Evolutionary conservation across 1,139 yeast genomes (phyloP).

Genomic region (Saccharomyces hybrid): DNA sequence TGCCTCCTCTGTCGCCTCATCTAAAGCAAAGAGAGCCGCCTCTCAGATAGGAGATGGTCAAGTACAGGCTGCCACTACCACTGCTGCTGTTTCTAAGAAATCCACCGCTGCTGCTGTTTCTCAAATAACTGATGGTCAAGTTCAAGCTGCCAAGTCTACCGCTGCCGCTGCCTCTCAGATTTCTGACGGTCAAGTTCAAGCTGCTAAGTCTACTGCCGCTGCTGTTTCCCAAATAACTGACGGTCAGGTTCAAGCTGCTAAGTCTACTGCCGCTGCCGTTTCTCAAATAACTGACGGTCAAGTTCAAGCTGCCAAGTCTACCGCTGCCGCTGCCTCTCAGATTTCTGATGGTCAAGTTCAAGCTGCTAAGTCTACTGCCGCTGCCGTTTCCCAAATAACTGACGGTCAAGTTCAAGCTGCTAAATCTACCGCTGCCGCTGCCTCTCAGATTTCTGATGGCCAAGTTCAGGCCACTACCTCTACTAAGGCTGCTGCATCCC

Average conservation of each 20-base stretch:
- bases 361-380: conserved; percentile 2
- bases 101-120: conserved; percentile 29
- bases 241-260: conserved; percentile 11
- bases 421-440: conserved; percentile 35
- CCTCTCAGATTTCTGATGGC: conserved; percentile 42
- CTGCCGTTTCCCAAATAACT: conserved; percentile 2
- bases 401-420: conserved; percentile 6
- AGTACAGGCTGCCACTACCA: conserved; percentile 9
- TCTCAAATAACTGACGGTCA: conserved; percentile 20
- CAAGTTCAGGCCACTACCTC: conserved; percentile 33
- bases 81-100: not conserved
- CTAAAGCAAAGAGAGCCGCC: conserved; percentile 38
- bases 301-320: not conserved
- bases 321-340: not conserved
- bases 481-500: conserved; percentile 4
- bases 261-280: conserved; percentile 25
- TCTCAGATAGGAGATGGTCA: conserved; percentile 42
- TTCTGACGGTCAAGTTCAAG: conserved; percentile 15
- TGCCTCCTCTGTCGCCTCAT: conserved; percentile 35
- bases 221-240: conserved; percentile 48
- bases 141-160: conserved; percentile 6
- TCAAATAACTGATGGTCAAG: conserved; percentile 3
- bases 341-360: not conserved
- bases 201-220: conserved; percentile 34
- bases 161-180: conserved; percentile 11